Base-by-base conservation (phyloP, 345 rosid species). In the Rubroshorea leprosula region DNA sequence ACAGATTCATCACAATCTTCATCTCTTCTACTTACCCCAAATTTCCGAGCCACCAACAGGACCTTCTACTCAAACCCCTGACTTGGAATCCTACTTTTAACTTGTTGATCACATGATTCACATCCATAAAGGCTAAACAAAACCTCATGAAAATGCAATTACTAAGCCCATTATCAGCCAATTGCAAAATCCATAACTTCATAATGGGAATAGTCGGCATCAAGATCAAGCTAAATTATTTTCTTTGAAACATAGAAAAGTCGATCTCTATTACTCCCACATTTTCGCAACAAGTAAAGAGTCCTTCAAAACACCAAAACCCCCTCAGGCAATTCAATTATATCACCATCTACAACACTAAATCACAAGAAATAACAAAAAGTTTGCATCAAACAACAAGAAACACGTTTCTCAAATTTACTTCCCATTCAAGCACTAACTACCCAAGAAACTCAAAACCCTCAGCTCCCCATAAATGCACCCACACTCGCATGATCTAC, bases 401-500 rank as follows among this genome's bases (percentile, higher is more conserved):
- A 56, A 38, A 5, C 19, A 7, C 39, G 16, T 31, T 41, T 56
- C 49, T 16, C 22, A 39, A 56, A 24, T 43, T 57, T 35, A 57
- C 61, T 44, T 24, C 19, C 16, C 52, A 47, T 27, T 29, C 62
- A 59, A 48, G 29, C 27, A 59, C 29, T 11, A 14, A 59, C 26
- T 47, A 29, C 23, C 55, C 39, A 57, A 31, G 47, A 44, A 45
- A 31, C 38, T n/a, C 22, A 49, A 49, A 50, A 21, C 48, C 7
- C 1, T 0, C 6, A 16, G 17, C 47, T 58, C 53, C 26, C 26
- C 41, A 18, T 18, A 58, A 47, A 38, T 5, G n/a, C 38, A 38
- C 48, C 51, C 64, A 16, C 39, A 60, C 35, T 60, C 47, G 17
- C 39, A 11, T 1, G 1, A 11, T 5, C 8, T 35, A 50, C 23